Evolutionary conservation across 768 basidiomycete genomes (phyloP).

Genomic region (Serendipita sp.): DNA sequence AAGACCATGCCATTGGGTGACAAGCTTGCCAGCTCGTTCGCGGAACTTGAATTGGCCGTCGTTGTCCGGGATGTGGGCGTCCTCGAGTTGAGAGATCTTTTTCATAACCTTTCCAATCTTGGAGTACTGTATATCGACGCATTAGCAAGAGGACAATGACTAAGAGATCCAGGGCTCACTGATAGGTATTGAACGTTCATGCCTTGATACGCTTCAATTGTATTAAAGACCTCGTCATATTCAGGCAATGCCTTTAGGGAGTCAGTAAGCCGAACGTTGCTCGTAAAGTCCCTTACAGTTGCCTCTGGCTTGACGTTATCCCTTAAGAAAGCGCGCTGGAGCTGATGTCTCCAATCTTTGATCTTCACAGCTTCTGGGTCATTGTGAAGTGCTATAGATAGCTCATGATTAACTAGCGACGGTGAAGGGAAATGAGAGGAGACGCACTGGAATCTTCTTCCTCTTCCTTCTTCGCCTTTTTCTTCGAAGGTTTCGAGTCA

Average conservation of each 20-base stretch:
- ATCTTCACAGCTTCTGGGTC: slow-evolving; percentile 60
- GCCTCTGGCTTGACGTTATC: slow-evolving; percentile 40
- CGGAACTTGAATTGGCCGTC: slow-evolving; percentile 52
- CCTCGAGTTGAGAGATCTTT: slow-evolving; percentile 48
- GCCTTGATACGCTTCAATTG: slow-evolving; percentile 57
- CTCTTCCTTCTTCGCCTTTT: slow-evolving; percentile 35
- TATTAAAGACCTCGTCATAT: slow-evolving; percentile 55
- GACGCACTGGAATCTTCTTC: slow-evolving; percentile 43
- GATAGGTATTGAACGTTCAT: slow-evolving; percentile 65
- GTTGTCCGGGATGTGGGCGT: slow-evolving; percentile 42
- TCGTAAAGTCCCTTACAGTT: slow-evolving; percentile 32
- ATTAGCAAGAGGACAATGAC: background rate
- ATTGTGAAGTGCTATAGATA: slow-evolving; percentile 20
- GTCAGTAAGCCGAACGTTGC: slow-evolving; percentile 10
- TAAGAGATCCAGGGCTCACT: slow-evolving; percentile 22
- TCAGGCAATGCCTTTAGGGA: slow-evolving; percentile 54
- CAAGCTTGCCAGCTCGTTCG: slow-evolving; percentile 49
- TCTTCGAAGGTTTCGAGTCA: slow-evolving; percentile 13
- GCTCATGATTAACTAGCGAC: slow-evolving; percentile 6
- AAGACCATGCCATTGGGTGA: slow-evolving; percentile 46
- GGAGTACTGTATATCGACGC: slow-evolving; percentile 38
- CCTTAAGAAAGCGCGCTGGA: slow-evolving; percentile 76
- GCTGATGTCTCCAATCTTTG: slow-evolving; percentile 81
- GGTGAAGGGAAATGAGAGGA: background rate
- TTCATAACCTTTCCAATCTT: slow-evolving; percentile 84